phyloP scores from a whole-genome alignment of 2,329 filamentous ascomycete species.

The Colletotrichum endophyticum region DNA sequence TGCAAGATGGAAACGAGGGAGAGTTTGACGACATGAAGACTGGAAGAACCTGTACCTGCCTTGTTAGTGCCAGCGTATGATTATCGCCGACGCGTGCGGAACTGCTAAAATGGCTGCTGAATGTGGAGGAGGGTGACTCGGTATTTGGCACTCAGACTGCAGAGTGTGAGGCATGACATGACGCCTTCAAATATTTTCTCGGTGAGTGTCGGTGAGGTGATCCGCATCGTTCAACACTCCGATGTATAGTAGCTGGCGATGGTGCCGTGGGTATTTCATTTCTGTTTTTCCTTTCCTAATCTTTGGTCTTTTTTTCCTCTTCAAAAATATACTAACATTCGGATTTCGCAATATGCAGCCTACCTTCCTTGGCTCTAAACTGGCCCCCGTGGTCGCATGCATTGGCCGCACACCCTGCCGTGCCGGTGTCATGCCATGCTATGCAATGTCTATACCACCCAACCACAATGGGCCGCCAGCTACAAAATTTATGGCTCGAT shows the following conservation, averaged over 20 bases:
- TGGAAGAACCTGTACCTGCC: neutral
- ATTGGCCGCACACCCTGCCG: neutral
- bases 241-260: neutral
- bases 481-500: neutral
- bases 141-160: neutral
- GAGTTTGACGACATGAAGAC: constrained; percentile 17
- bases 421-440: neutral
- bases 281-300: neutral
- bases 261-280: neutral
- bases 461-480: neutral
- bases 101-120: neutral
- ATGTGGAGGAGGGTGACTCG: neutral
- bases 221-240: neutral
- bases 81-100: neutral
- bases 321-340: neutral
- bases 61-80: neutral
- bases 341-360: neutral
- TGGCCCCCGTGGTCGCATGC: neutral
- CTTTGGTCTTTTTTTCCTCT: neutral
- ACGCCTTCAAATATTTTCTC: neutral
- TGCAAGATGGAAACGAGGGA: constrained; percentile 3
- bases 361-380: neutral
- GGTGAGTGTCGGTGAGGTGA: neutral
- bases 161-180: neutral
- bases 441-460: neutral